Evolutionary conservation across 306 rosid genomes (phyloP), one percentile per base, ranked within the genome.

Genomic region (Fragaria ananassa): DNA sequence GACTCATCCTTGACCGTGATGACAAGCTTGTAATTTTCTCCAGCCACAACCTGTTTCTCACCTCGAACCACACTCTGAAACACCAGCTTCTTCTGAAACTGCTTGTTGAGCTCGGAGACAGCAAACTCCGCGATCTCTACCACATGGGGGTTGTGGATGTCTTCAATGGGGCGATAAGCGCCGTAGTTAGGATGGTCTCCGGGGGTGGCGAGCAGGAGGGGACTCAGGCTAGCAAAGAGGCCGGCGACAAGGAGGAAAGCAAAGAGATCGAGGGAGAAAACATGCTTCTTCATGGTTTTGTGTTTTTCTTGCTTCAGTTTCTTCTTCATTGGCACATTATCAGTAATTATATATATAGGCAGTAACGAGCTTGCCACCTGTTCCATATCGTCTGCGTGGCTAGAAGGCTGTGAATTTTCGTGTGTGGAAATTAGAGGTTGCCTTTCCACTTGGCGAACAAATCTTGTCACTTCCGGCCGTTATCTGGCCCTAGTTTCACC

Each of bases 31-130:
- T 72, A 72, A 13, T 72, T 72, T 4, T 10, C 1, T 4, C 76
- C 76, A 1, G 58, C 31, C 1, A 56, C 76, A 12, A 72, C 67
- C 37, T 72, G 67, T 2, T 1, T 49, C 21, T 57, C 68, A 14
- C 77, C 77, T 14, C 27, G 19, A 29, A 74, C 23, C 37, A 74
- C 68, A 27, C 70, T 80, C 23, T 25, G 47, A n/a, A 67, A 41
- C 44, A 42, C 50, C 72, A 62, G 25, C 12, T 42, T 75, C 37
- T 39, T 50, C 19, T 58, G 63, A 3, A 68, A 13, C 29, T 54
- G 18, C 21, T 78, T 78, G 41, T 70, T 41, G 61, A 68, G 46
- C 44, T 39, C 56, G 49, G 77, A 56, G 53, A 74, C 68, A 0
- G 77, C 77, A 15, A 58, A 74, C 67, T 74, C 15, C 4, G 39